Evolutionary conservation across 2,329 filamentous ascomycete species (phyloP).

Genomic region (Claviceps capensis): DNA sequence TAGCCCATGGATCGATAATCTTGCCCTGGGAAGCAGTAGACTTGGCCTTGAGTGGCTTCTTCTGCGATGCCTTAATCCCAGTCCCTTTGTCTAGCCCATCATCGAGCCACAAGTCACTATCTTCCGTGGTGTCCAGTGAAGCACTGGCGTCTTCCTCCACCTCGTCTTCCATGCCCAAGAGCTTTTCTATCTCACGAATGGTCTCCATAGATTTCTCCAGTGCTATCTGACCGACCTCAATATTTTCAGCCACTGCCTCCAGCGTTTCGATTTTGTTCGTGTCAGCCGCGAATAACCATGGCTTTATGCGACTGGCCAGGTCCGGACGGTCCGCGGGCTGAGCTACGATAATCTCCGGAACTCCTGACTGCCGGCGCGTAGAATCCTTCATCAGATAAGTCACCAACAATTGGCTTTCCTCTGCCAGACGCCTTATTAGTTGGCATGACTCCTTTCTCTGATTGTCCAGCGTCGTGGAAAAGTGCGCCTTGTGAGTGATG

Average conservation of each 20-base stretch:
- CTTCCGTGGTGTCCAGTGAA: constrained; percentile 13
- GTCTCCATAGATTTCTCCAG: constrained; percentile 37
- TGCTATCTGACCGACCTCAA: constrained; percentile 44
- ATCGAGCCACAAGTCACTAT: constrained; percentile 22
- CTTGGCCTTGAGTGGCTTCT: constrained; percentile 10
- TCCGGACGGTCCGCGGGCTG: constrained; percentile 24
- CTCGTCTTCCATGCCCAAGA: constrained; percentile 27
- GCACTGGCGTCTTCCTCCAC: constrained; percentile 10
- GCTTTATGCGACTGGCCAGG: constrained; percentile 31
- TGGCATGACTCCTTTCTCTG: constrained; percentile 37
- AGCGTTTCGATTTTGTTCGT: constrained; percentile 45
- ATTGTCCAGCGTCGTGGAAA: constrained; percentile 34
- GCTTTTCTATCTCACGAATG: constrained; percentile 33
- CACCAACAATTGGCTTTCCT: constrained; percentile 49
- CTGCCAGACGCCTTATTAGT: constrained; percentile 37
- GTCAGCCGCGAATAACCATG: constrained; percentile 48
- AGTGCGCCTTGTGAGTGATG: constrained; percentile 44
- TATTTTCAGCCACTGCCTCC: constrained; percentile 43
- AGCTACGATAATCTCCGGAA: constrained; percentile 28
- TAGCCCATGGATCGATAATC: constrained; percentile 32
- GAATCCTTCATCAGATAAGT: constrained; percentile 30
- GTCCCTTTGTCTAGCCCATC: constrained; percentile 12
- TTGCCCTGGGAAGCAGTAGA: constrained; percentile 4
- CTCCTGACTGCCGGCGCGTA: constrained; percentile 22
- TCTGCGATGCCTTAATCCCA: neutral